Conservation (phyloP, 345 rosid genomes). For the Acer yangbiense region DNA sequence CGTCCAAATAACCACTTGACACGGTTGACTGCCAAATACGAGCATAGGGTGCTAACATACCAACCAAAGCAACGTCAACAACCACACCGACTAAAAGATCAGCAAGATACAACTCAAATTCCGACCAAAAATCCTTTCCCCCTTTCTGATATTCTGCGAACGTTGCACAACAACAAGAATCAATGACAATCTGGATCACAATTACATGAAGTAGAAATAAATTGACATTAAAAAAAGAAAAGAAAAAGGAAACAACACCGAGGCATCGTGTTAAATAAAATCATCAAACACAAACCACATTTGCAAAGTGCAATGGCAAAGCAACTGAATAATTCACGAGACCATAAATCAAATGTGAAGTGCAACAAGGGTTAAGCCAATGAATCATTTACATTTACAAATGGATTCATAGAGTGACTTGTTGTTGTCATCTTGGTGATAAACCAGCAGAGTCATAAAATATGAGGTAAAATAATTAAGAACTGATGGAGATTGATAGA, state of each 20-base stretch:
- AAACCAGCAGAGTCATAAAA: no score
- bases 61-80: slow-evolving; percentile 87
- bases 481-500: no score
- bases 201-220: neutral
- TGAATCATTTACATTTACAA: no score
- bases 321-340: neutral
- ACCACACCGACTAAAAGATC: slow-evolving; percentile 91
- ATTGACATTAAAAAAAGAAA: neutral
- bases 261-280: neutral
- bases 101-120: slow-evolving; percentile 87
- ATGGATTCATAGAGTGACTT: no score
- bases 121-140: slow-evolving; percentile 94
- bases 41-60: slow-evolving; percentile 91
- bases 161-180: slow-evolving; percentile 79
- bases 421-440: no score
- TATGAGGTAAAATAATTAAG: no score
- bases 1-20: slow-evolving; percentile 68
- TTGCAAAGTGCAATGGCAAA: neutral
- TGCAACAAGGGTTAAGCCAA: neutral
- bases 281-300: neutral
- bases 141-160: slow-evolving; percentile 91
- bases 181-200: slow-evolving; percentile 73
- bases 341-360: neutral
- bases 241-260: neutral
- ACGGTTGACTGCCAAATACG: slow-evolving; percentile 71